Evolutionary conservation across 352 stramenopile genomes (phyloP).

Genomic region (Lagenidium giganteum): DNA sequence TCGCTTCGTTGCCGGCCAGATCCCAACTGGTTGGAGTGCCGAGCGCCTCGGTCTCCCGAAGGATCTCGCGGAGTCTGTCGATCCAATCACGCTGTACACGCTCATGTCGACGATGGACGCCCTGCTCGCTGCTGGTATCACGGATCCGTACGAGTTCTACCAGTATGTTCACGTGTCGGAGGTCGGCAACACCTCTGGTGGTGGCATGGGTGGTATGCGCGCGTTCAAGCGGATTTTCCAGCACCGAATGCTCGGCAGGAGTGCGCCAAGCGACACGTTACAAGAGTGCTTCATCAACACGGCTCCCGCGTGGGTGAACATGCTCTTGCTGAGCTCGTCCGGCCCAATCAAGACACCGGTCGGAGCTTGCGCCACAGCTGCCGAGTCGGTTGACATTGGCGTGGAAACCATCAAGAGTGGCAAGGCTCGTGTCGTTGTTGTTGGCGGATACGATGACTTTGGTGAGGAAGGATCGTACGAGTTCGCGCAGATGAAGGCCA

Average conservation of each 20-base stretch:
- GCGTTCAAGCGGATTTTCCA: slow-evolving; percentile 65
- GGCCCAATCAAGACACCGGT: slow-evolving; percentile 81
- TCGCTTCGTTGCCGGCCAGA: slow-evolving; percentile 75
- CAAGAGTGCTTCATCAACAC: slow-evolving; percentile 83
- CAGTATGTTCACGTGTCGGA: slow-evolving; percentile 82
- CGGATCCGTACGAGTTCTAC: slow-evolving; percentile 85
- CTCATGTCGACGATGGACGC: slow-evolving; percentile 66
- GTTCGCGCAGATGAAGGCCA: slow-evolving; percentile 83
- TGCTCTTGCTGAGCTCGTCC: slow-evolving; percentile 73
- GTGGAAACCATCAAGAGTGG: slow-evolving; percentile 77
- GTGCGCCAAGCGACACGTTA: slow-evolving; percentile 51
- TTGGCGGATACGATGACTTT: slow-evolving; percentile 78
- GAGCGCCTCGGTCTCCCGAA: slow-evolving; percentile 65
- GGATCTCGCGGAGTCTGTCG: slow-evolving; percentile 63
- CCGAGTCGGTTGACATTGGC: slow-evolving; percentile 77
- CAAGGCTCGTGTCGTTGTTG: slow-evolving; percentile 72
- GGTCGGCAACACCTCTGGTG: slow-evolving; percentile 71
- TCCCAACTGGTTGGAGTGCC: slow-evolving; percentile 74
- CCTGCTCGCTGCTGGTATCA: slow-evolving; percentile 58
- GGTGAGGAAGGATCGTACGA: slow-evolving; percentile 72
- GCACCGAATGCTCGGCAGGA: slow-evolving; percentile 42
- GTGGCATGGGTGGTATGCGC: slow-evolving; percentile 70
- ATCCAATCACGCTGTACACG: slow-evolving; percentile 65
- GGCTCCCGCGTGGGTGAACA: slow-evolving; percentile 79
- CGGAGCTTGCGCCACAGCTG: slow-evolving; percentile 69